phyloP scores from a whole-genome alignment of 2,329 filamentous ascomycete species.

The Penicillium sp. region DNA sequence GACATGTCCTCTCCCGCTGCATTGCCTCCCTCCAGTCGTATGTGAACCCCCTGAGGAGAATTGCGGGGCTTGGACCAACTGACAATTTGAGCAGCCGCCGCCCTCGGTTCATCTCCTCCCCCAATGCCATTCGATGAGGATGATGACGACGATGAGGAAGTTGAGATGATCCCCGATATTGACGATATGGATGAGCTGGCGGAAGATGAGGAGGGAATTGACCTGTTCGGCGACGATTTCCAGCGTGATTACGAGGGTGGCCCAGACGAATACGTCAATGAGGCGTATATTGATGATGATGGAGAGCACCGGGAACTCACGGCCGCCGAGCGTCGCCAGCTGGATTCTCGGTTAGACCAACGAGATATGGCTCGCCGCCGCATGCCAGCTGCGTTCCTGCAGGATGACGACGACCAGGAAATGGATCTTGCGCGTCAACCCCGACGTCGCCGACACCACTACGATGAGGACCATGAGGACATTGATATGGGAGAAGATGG shows the following conservation, averaged over 20 bases:
- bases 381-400: conserved; percentile 64
- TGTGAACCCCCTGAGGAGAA: conserved; percentile 35
- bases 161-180: conserved; percentile 62
- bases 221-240: conserved; percentile 68
- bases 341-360: conserved; percentile 63
- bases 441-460: conserved; percentile 80
- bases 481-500: conserved; percentile 86
- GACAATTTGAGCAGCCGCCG: conserved; percentile 16
- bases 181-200: conserved; percentile 69
- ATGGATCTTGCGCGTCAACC: conserved; percentile 84
- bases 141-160: conserved; percentile 53
- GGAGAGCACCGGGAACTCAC: conserved; percentile 65
- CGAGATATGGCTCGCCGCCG: conserved; percentile 60
- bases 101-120: conserved; percentile 58
- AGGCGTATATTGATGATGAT: conserved; percentile 64
- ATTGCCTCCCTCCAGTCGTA: conserved; percentile 63
- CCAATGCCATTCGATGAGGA: conserved; percentile 54
- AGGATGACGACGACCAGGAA: conserved; percentile 77
- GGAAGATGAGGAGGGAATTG: conserved; percentile 69
- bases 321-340: conserved; percentile 57
- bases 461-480: conserved; percentile 92
- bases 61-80: conserved; percentile 8
- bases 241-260: conserved; percentile 60
- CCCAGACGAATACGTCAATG: conserved; percentile 56
- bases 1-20: conserved; percentile 61